Conservation (phyloP, 139 green algal species). For the Haematococcus sp. region DNA sequence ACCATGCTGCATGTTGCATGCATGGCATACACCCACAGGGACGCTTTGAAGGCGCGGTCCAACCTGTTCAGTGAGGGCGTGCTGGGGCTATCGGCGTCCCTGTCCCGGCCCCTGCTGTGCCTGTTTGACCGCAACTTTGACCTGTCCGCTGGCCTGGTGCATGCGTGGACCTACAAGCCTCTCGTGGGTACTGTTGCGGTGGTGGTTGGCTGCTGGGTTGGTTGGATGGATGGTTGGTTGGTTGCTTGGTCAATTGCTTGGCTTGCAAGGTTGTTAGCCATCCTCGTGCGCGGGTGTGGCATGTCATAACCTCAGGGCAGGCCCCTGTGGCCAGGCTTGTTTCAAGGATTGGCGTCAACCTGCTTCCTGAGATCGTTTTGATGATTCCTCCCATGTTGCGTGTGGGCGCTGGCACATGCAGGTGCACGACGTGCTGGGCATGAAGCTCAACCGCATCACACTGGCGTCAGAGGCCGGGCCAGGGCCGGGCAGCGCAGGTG, state of each 20-base stretch:
- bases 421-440: constrained; percentile 85
- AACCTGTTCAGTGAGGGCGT: constrained; percentile 77
- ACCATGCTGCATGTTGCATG: too few species aligned
- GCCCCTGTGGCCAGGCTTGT: too few species aligned
- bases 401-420: neutral
- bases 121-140: constrained; percentile 99
- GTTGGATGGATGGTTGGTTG: too few species aligned
- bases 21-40: constrained; percentile 55
- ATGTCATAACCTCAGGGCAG: too few species aligned
- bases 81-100: constrained; percentile 49
- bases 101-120: constrained; percentile 88
- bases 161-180: constrained; percentile 95
- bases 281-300: too few species aligned
- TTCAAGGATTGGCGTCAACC: too few species aligned
- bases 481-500: constrained; percentile 10
- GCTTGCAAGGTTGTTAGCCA: neutral
- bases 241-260: too few species aligned
- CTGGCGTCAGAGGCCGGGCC: constrained; percentile 35
- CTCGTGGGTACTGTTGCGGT: constrained; percentile 67
- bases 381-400: too few species aligned
- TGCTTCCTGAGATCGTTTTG: too few species aligned
- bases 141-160: constrained; percentile 82
- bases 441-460: constrained; percentile 87
- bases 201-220: neutral
- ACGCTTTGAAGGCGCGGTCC: constrained; percentile 68